Base-by-base conservation (phyloP, 257 asterid species). In the Leonotis leonurus region DNA sequence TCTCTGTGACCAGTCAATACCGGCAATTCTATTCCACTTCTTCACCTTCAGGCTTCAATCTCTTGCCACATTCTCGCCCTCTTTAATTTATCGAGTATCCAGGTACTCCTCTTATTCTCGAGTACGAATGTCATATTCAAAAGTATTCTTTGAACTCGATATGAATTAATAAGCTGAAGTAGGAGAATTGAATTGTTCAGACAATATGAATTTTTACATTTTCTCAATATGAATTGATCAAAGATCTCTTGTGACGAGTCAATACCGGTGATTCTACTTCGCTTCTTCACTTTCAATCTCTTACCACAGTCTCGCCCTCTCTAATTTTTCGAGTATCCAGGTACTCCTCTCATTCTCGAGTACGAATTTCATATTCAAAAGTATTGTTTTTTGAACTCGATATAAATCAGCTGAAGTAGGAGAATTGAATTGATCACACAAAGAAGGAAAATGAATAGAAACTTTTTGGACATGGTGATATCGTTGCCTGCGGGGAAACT, bases 381-480 rank as follows among this genome's bases (percentile, higher is more conserved):
- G 18, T 39, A 39, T 30, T 30, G 24, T n/a, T 25, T n/a, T 65
- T 27, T 25, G 37, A 33, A 6, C 9, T 48, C 11, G 2, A 6
- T 46, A n/a, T 16, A 29, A 60, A 33, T 51, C 44, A 29, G 65
- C 40, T 9, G 68, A 40, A 24, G 8, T 48, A 32, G 50, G 62
- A 36, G 37, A 63, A 27, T 36, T 37, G 26, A 33, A 39, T 56
- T 41, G 60, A 41, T 49, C 41, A 33, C 56, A 45, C 8, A 6
- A n/a, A n/a, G n/a, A n/a, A n/a, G 64, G 26, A 12, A 72, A 77
- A 72, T 93, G 3, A 95, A 97, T 4, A 87, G 80, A 69, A 93
- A 93, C 65, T 93, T 93, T 69, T 85, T 89, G 99, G 99, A 93
- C 75, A 93, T 93, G 97, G 99, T 87, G 85, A 94, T 96, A 51